Conservation (phyloP, 2,329 filamentous ascomycete species). For the Alternaria sp. region DNA sequence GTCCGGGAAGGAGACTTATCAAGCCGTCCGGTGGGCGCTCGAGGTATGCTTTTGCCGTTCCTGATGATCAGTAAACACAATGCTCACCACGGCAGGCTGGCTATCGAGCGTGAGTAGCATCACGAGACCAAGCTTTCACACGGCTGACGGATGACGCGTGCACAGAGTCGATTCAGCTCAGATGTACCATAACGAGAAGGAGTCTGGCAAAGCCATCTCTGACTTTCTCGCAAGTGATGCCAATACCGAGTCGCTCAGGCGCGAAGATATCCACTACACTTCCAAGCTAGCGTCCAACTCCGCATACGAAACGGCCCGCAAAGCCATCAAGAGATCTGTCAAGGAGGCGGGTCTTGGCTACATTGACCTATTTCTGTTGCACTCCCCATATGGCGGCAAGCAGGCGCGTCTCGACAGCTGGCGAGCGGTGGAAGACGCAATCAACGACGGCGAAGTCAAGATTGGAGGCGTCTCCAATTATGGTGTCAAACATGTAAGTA, state of each 20-base stretch:
- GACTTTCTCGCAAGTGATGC: conserved; percentile 59
- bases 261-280: conserved; percentile 79
- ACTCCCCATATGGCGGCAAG: conserved; percentile 78
- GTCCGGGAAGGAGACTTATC: conserved; percentile 64
- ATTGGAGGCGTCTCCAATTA: conserved; percentile 81
- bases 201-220: conserved; percentile 70
- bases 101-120: conserved; percentile 51
- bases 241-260: conserved; percentile 60
- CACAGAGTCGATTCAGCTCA: conserved; percentile 64
- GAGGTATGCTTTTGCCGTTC: conserved; percentile 49
- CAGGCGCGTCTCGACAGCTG: conserved; percentile 73
- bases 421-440: conserved; percentile 77
- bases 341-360: conserved; percentile 72
- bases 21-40: conserved; percentile 65
- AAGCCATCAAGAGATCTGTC: conserved; percentile 70
- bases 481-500: conserved; percentile 72
- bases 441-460: conserved; percentile 72
- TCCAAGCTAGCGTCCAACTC: conserved; percentile 75
- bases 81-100: conserved; percentile 48
- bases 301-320: conserved; percentile 70
- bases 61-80: conserved; percentile 11
- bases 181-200: conserved; percentile 74
- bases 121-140: conserved; percentile 17
- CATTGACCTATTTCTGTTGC: conserved; percentile 79
- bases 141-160: conserved; percentile 28